Percentiles rank a stretch among this genome's conserved stretches.
These are phyloP conservation scores for Acer negundo DNA, from an alignment of 345 rosid species.

Conservation along the genomic window DNA sequence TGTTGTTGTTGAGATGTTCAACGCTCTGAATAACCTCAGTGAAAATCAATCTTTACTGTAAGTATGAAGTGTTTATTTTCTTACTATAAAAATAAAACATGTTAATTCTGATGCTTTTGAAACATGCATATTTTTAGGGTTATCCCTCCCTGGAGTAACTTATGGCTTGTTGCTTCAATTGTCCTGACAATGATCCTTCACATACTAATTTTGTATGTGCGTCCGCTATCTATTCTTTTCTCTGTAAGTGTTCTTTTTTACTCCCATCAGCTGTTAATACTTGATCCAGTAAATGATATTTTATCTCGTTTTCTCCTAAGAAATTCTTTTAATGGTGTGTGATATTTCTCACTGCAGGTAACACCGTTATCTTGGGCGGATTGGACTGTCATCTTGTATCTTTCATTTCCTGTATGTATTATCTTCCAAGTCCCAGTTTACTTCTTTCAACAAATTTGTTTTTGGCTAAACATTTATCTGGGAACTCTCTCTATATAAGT, in stretches of 20 bases:
- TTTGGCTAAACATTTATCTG: neutral
- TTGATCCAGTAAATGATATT: neutral
- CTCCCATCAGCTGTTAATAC: neutral
- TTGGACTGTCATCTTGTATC: conserved; percentile 82
- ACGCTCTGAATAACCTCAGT: conserved; percentile 97
- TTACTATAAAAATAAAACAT: neutral
- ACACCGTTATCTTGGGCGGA: conserved; percentile 94
- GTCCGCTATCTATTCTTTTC: conserved; percentile 85
- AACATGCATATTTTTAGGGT: conserved; percentile 50
- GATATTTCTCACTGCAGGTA: conserved; percentile 55
- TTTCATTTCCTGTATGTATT: conserved; percentile 91
- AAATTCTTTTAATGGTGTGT: conserved; percentile 22
- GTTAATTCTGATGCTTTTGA: conserved; percentile 1
- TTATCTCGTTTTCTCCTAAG: neutral
- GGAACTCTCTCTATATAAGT: neutral
- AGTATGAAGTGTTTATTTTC: conserved; percentile 31
- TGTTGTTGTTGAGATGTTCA: conserved; percentile 99
- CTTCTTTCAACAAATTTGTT: neutral
- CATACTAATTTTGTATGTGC: conserved; percentile 76
- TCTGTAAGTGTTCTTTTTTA: conserved; percentile 65
- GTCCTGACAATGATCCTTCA: conserved; percentile 91
- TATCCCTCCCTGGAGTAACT: conserved; percentile 97
- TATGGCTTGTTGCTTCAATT: conserved; percentile 96
- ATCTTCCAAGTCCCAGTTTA: neutral
- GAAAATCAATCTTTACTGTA: conserved; percentile 97